Evolutionary conservation across 768 basidiomycete species (phyloP).

Genomic region (Mycena maculata): DNA sequence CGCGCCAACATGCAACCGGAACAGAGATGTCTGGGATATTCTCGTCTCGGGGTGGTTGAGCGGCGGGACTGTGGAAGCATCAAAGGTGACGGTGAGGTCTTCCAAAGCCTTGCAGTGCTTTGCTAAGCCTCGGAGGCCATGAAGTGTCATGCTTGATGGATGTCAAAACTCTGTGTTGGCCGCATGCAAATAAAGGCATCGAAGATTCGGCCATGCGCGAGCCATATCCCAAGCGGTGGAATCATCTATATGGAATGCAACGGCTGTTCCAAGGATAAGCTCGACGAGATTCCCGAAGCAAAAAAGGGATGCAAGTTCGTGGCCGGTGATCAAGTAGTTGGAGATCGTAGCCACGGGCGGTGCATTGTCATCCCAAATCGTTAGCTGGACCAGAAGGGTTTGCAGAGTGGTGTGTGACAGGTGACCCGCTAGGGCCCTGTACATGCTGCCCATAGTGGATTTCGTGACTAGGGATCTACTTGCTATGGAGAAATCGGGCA

Average conservation of each 20-base stretch:
- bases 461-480: background rate
- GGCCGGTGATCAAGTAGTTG: background rate
- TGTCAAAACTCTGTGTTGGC: too few relatives aligned
- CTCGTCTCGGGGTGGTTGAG: background rate
- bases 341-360: background rate
- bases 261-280: background rate
- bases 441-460: background rate
- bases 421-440: background rate
- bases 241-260: too few relatives aligned
- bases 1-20: background rate
- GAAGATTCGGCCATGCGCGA: too few relatives aligned
- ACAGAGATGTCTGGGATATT: background rate
- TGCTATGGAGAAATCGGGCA: background rate
- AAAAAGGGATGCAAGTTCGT: background rate
- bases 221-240: too few relatives aligned
- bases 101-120: background rate
- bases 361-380: too few relatives aligned
- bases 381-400: background rate
- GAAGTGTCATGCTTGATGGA: background rate
- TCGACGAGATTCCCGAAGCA: slow-evolving; percentile 3
- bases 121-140: background rate
- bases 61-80: slow-evolving; percentile 7
- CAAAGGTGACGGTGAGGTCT: background rate
- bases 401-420: background rate
- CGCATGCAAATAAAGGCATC: too few relatives aligned